Evolutionary conservation across 495 filamentous ascomycete species (phyloP), one percentile per base, ranked within the genome.

Genomic region (Zalerion maritima): DNA sequence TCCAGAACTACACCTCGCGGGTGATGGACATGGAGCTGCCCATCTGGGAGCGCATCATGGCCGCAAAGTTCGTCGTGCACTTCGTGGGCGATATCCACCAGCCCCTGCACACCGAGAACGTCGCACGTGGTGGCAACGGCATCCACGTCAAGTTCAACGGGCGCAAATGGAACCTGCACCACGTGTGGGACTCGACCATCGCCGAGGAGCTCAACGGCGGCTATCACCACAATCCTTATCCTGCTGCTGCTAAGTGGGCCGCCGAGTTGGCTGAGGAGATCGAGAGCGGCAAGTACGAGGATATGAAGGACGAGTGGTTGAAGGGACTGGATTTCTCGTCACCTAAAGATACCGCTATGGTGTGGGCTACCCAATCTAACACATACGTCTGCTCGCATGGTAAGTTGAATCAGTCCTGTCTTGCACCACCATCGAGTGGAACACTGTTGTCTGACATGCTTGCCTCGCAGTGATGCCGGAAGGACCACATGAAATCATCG

Each of bases 81-180:
- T 76, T 78, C 37, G 43, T 75, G 15, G 72, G 72, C 25, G 73
- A 78, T 36, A 69, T 77, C 33, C 69, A 74, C 36, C 73, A 78
- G 48, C 73, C 73, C 10, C 51, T 78, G 25, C 73, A 78, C 42
- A 64, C 55, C 21, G 73, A 77, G 44, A 54, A 70, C 27, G 57
- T 73, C 2, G 62, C 56, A 0, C 46, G 60, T 14, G 73, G 73
- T 29, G 73, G 73, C 0, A 78, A 78, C 38, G 57, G 57, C 9
- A 75, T 77, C 37, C 38, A 50, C 17, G 73, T 78, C 4, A 46
- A 40, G 14, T 78, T 71, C 46, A 53, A 68, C 12, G 54, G 52
- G 3, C 30, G 31, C n/a, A 38, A 55, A 13, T 34, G 53, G 17
- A 71, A 71, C 28, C 39, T 78, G 26, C 73, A 78, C 41, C 60